These are phyloP conservation scores for Rubus idaeus DNA, from an alignment of 306 rosid species.

Conservation along the genomic window DNA sequence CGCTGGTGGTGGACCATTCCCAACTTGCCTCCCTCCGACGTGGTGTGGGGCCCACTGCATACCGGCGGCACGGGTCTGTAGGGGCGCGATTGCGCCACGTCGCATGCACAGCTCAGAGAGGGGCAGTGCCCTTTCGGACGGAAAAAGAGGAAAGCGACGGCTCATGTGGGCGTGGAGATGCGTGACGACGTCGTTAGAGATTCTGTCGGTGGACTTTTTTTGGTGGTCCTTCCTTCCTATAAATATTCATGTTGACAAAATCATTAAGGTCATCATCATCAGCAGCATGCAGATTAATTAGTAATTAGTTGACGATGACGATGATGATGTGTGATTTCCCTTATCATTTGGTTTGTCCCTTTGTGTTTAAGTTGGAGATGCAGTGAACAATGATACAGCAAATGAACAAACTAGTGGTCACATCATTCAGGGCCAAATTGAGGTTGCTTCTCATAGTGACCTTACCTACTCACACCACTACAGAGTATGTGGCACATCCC, in stretches of 20 bases:
- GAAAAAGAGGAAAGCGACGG: slow-evolving; percentile 5
- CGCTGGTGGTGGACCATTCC: not conserved
- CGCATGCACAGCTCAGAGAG: not conserved
- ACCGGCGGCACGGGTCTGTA: not conserved
- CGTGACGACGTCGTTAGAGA: slow-evolving; percentile 21
- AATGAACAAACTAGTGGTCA: not conserved
- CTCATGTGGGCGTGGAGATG: slow-evolving; percentile 21
- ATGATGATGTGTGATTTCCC: not conserved
- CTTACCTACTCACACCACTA: slow-evolving; percentile 23
- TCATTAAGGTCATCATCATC: not conserved
- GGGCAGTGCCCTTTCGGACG: too few species aligned
- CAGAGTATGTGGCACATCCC: slow-evolving; percentile 6
- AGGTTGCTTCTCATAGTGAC: not conserved
- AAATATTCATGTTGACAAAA: not conserved
- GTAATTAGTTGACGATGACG: too few species aligned
- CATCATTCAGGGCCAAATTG: not conserved
- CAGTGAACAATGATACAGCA: not conserved
- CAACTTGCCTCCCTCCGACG: not conserved
- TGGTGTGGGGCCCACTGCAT: not conserved
- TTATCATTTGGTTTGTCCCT: not conserved
- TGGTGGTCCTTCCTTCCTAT: too few species aligned
- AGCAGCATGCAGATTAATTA: not conserved
- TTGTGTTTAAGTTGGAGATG: too few species aligned
- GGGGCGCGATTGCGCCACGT: not conserved
- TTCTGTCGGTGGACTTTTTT: slow-evolving; percentile 20